These are phyloP conservation scores for Debaryomyces hansenii DNA, from an alignment of 805 yeast genomes.

Conservation along the genomic window DNA sequence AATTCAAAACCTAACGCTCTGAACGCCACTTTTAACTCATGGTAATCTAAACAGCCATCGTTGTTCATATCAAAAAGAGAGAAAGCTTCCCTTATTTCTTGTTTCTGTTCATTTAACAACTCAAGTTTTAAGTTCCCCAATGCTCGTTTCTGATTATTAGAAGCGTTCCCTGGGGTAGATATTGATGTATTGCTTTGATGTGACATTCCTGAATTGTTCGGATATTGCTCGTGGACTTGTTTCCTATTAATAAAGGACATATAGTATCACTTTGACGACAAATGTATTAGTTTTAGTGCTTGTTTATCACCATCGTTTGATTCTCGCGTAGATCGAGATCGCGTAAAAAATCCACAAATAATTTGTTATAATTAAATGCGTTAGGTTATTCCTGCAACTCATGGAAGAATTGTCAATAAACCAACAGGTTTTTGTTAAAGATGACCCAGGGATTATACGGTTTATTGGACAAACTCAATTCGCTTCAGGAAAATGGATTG, in stretches of 20 bases:
- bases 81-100: conserved; percentile 91
- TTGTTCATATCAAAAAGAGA: conserved; percentile 87
- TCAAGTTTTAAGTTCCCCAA: conserved; percentile 57
- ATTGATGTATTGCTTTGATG: conserved; percentile 9
- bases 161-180: conserved; percentile 8
- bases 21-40: conserved; percentile 90
- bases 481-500: conserved; percentile 58
- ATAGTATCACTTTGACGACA: background rate
- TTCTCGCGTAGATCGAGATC: background rate
- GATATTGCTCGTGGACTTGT: background rate
- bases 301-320: too few relatives aligned
- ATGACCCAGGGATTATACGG: conserved; percentile 45
- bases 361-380: background rate
- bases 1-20: conserved; percentile 91
- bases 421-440: conserved; percentile 34
- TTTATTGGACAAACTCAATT: conserved; percentile 57
- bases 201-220: conserved; percentile 4
- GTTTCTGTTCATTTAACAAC: conserved; percentile 80
- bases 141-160: conserved; percentile 15
- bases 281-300: background rate
- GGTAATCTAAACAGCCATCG: conserved; percentile 88
- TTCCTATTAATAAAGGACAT: background rate
- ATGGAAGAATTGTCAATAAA: conserved; percentile 15
- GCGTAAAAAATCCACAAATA: background rate
- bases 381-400: too few relatives aligned